Evolutionary conservation across 2,329 filamentous ascomycete species (phyloP).

Genomic region (Mycosphaerella arachidis): DNA sequence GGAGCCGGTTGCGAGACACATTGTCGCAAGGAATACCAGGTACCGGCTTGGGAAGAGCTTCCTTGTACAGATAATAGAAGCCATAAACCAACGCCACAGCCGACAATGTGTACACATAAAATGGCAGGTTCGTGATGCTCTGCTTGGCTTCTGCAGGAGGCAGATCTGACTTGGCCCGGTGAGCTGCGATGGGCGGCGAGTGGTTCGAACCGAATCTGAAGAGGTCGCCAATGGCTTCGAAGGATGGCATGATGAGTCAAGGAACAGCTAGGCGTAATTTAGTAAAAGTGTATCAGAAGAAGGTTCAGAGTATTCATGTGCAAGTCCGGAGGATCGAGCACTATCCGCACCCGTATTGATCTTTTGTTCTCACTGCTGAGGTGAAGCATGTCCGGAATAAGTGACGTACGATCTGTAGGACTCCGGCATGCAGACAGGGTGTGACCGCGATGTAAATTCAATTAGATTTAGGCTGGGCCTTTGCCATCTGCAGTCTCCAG

Average conservation of each 20-base stretch:
- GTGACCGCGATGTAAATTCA: not conserved
- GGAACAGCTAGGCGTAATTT: not conserved
- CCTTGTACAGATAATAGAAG: slow-evolving; percentile 2
- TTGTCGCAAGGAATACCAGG: slow-evolving; percentile 46
- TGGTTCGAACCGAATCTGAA: not conserved
- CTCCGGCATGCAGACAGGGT: not conserved
- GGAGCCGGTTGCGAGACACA: slow-evolving; percentile 32
- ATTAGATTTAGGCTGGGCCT: not conserved
- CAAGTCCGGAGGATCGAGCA: not conserved
- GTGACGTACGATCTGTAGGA: not conserved
- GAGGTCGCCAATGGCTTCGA: not conserved
- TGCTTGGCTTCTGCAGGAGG: not conserved
- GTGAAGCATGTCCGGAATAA: not conserved
- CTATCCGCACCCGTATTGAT: not conserved
- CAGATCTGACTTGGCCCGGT: not conserved
- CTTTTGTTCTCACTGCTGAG: not conserved
- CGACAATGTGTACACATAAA: not conserved
- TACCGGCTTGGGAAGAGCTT: slow-evolving; percentile 40
- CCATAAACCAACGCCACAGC: not conserved
- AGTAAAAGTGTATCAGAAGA: not conserved
- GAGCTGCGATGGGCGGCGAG: not conserved
- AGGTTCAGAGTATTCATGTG: not conserved
- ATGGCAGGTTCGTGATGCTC: not conserved
- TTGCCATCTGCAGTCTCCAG: too few species aligned
- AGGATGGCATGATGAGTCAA: not conserved